Conservation (phyloP, 768 basidiomycete genomes). For the Leccinum subgranulosum region DNA sequence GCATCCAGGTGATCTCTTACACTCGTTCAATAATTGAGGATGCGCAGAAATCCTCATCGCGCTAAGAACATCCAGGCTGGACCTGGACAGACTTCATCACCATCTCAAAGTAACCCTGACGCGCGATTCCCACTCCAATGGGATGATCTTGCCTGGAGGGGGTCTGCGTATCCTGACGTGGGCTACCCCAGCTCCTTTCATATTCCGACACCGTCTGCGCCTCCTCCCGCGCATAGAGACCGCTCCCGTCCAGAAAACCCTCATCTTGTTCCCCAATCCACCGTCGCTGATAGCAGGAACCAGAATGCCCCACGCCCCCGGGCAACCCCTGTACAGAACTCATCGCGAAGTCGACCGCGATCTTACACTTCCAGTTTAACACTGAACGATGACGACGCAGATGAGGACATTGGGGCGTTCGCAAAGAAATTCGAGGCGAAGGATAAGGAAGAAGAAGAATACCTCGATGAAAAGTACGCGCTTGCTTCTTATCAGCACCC, state of each 20-base stretch:
- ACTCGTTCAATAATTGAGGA: conserved; percentile 10
- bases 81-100: conserved; percentile 11
- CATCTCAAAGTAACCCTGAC: not conserved
- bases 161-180: conserved; percentile 2
- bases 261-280: not conserved
- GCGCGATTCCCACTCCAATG: not conserved
- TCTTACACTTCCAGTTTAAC: conserved; percentile 41
- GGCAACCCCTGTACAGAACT: conserved; percentile 14
- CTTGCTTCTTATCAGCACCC: conserved; percentile 60
- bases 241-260: not conserved
- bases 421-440: conserved; percentile 12
- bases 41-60: conserved; percentile 16
- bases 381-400: conserved; percentile 24
- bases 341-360: conserved; percentile 18
- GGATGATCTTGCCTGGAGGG: not conserved
- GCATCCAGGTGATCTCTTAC: conserved; percentile 18
- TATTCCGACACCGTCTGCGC: conserved; percentile 1
- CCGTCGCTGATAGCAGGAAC: conserved; percentile 1
- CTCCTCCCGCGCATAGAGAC: conserved; percentile 4
- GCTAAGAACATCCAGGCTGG: conserved; percentile 19
- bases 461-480: conserved; percentile 41
- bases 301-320: conserved; percentile 11
- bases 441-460: conserved; percentile 14
- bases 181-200: conserved; percentile 9
- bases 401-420: conserved; percentile 18